Base-by-base conservation (phyloP, 768 basidiomycete species). In the Suillus paluster region DNA sequence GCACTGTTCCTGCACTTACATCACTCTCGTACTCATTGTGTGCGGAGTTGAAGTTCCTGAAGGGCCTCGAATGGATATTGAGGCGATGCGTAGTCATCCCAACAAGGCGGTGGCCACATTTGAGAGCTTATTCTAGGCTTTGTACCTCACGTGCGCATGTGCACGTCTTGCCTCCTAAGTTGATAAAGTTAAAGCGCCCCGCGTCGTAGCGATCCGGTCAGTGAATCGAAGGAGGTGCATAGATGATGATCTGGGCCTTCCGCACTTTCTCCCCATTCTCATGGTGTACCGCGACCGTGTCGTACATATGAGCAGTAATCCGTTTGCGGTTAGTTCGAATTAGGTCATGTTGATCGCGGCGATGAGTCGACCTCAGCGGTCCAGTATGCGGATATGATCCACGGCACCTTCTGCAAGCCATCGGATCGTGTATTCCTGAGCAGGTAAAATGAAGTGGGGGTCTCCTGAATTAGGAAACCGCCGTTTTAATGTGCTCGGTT, bases 1-100 rank as follows among this genome's bases (percentile, higher is more conserved):
- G 54, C 54, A 36, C 36, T 23, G 53, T 54, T 54, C 53, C 53
- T 54, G 53, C 15, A 56, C 58, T 52, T 59, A 59, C 58, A 30
- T 59, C 45, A 52, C 15, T 58, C 12, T 34, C 33, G 33, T 46
- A 46, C 19, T 39, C 53, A 34, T 58, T 53, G 49, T 17, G 17
- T 19, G 27, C 27, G 27, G 49, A 50, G 49, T 50, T 52, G 30
- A 19, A 56, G 52, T 46, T 56, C 61, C 38, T 62, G 57, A 39
- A 58, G 57, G 46, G 23, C 30, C 48, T 57, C 75, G 12, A 75
- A 73, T 44, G 72, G 70, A 62, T 75, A 76, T 25, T 71, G 76
- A 5, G 78, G 73, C 62, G 79, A 81, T 54, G 75, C 73, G 73
- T 68, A 72, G 71, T 61, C 72, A 73, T 74, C 72, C 65, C 63